A percentile compares a stretch with the other conserved stretches of the same genome.
These are phyloP conservation scores for Aureobasidium sp. DNA, from an alignment of 2,329 filamentous ascomycete genomes.

Conservation along the genomic window DNA sequence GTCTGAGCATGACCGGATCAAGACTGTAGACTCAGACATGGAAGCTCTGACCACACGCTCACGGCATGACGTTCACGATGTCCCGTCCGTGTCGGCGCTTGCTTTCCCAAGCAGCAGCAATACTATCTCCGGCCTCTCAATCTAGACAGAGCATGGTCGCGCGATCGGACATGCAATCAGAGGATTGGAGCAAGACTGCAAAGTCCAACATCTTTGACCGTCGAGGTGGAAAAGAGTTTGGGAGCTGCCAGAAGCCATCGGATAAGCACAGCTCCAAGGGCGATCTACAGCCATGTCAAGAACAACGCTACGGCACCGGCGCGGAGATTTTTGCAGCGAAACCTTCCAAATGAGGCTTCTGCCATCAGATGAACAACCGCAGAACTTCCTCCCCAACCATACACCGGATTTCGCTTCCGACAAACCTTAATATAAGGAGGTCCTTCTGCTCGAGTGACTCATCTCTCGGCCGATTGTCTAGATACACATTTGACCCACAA, in stretches of 20 bases:
- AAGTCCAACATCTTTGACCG: neutral
- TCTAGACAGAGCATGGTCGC: neutral
- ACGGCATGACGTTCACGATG: conserved; percentile 4
- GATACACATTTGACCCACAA: neutral
- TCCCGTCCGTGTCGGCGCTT: neutral
- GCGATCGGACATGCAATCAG: neutral
- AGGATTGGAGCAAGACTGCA: neutral
- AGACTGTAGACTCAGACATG: neutral
- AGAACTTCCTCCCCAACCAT: neutral
- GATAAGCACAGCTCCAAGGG: neutral
- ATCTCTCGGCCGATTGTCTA: neutral
- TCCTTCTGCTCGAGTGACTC: neutral
- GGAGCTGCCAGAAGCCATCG: neutral
- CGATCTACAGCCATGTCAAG: neutral
- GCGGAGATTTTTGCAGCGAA: neutral
- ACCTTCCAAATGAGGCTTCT: neutral
- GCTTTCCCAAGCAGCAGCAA: neutral
- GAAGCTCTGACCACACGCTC: conserved; percentile 10
- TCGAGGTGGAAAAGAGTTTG: neutral
- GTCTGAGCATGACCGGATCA: neutral
- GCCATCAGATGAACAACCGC: neutral
- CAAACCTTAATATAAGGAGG: neutral
- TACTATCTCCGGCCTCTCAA: neutral
- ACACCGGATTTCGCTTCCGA: neutral
- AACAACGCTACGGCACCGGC: conserved; percentile 6